A percentile compares a stretch with the other conserved stretches of the same genome.
Evolutionary conservation across 2,329 filamentous ascomycete species (phyloP).

Genomic region (Cordyceps cicadae): DNA sequence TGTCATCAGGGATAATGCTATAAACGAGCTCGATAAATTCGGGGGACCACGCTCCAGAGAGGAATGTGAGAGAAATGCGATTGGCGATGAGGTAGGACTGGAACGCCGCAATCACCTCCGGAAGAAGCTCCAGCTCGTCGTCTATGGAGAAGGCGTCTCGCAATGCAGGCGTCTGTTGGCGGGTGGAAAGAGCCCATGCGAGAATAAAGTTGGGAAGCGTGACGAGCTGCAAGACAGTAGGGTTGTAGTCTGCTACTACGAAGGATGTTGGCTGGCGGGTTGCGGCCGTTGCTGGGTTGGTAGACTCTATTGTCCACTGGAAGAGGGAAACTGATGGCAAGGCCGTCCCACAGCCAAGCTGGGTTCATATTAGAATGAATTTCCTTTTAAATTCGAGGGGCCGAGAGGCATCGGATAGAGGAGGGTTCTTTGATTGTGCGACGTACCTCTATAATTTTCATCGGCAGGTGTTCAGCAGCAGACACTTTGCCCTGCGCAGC

Average conservation of each 20-base stretch:
- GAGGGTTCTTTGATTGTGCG: not conserved
- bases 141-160: conserved; percentile 40
- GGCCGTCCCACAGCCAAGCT: conserved; percentile 74
- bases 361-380: not conserved
- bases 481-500: conserved; percentile 32
- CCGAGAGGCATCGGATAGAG: too few species aligned
- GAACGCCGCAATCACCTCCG: conserved; percentile 52
- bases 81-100: conserved; percentile 38
- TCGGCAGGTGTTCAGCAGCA: conserved; percentile 24
- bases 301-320: conserved; percentile 40
- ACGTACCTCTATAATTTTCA: conserved; percentile 48
- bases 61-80: conserved; percentile 52
- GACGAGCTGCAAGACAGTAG: conserved; percentile 66
- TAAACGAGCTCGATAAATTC: conserved; percentile 55
- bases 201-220: conserved; percentile 73
- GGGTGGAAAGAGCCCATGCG: conserved; percentile 50
- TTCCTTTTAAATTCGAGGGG: not conserved
- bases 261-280: conserved; percentile 40
- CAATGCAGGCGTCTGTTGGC: conserved; percentile 29
- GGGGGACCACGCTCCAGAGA: conserved; percentile 68
- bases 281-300: not conserved
- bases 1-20: conserved; percentile 14
- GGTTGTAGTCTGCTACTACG: conserved; percentile 72
- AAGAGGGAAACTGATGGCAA: conserved; percentile 65
- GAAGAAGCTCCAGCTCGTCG: conserved; percentile 57